Evolutionary conservation across 1,139 yeast genomes (phyloP).

Genomic region (Hemisphaericaspora subhashii): DNA sequence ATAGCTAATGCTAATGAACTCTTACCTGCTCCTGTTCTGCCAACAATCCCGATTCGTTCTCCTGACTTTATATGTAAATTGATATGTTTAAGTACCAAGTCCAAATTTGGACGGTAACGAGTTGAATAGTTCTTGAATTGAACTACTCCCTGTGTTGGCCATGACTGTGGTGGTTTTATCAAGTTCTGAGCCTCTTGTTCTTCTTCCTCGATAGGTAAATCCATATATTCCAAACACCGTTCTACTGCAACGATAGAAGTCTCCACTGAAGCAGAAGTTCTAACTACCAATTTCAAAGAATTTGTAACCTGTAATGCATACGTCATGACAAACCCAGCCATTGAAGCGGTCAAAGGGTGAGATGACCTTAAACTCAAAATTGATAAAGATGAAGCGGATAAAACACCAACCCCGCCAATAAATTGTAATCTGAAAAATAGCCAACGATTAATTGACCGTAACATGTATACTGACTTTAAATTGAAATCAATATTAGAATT

Average conservation of each 20-base stretch:
- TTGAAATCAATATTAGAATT: slow-evolving; percentile 63
- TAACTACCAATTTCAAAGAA: slow-evolving; percentile 26
- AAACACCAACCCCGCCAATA: slow-evolving; percentile 29
- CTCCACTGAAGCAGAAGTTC: slow-evolving; percentile 34
- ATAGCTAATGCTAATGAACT: slow-evolving; percentile 34
- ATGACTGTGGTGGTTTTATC: slow-evolving; percentile 22
- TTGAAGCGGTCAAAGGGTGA: slow-evolving; percentile 24
- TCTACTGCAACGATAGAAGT: slow-evolving; percentile 32
- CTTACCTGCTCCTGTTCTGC: slow-evolving; percentile 40
- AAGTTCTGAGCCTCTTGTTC: slow-evolving; percentile 17
- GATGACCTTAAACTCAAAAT: slow-evolving; percentile 21
- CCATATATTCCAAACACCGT: slow-evolving; percentile 32
- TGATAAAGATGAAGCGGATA: slow-evolving; percentile 26
- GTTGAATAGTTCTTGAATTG: slow-evolving; percentile 30
- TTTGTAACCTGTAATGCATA: slow-evolving; percentile 31
- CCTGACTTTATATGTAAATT: slow-evolving; percentile 24
- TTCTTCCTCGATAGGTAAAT: slow-evolving; percentile 27
- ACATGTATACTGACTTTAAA: slow-evolving; percentile 56
- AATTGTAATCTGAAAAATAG: slow-evolving; percentile 31
- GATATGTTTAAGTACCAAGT: slow-evolving; percentile 29
- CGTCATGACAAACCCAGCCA: slow-evolving; percentile 39
- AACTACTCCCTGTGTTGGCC: slow-evolving; percentile 31
- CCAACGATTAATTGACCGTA: slow-evolving; percentile 40
- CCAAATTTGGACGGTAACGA: slow-evolving; percentile 30
- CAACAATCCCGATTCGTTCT: slow-evolving; percentile 37